Conservation (phyloP, 768 basidiomycete genomes). For the Psilocybe cyanescens region DNA sequence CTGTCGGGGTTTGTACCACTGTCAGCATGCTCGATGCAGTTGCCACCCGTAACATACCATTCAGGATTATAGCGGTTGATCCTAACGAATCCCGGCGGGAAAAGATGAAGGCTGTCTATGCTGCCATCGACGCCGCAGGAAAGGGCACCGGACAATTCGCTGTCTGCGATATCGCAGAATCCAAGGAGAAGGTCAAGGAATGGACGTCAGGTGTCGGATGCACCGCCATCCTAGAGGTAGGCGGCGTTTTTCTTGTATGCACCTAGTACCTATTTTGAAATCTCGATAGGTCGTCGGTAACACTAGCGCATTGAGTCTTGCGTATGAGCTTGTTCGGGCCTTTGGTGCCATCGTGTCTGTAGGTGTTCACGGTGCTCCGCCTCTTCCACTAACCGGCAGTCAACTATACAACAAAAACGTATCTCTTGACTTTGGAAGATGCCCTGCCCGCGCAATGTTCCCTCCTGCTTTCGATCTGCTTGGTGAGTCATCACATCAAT, state of each 20-base stretch:
- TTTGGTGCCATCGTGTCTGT: constrained; percentile 80
- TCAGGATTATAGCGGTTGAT: constrained; percentile 68
- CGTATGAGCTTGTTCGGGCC: constrained; percentile 72
- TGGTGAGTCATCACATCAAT: constrained; percentile 29
- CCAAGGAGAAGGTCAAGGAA: constrained; percentile 47
- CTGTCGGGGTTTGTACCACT: constrained; percentile 75
- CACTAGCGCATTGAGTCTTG: constrained; percentile 60
- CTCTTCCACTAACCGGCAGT: constrained; percentile 57
- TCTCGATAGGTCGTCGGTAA: constrained; percentile 68
- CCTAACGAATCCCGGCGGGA: constrained; percentile 56
- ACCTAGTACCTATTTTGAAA: not conserved
- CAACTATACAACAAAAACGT: constrained; percentile 79
- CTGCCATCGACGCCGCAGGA: constrained; percentile 46
- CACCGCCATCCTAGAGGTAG: constrained; percentile 69
- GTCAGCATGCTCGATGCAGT: constrained; percentile 69
- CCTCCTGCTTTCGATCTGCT: constrained; percentile 72
- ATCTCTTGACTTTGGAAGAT: constrained; percentile 80
- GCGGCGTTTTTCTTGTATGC: not conserved
- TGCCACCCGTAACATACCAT: constrained; percentile 45
- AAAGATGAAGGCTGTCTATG: constrained; percentile 64
- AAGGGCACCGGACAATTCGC: constrained; percentile 53
- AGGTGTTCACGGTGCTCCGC: constrained; percentile 64
- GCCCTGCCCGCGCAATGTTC: constrained; percentile 80
- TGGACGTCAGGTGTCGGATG: constrained; percentile 66
- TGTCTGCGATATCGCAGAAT: constrained; percentile 54